Evolutionary conservation across 1,139 yeast genomes (phyloP).

Genomic region (Pichia kudriavzevii): DNA sequence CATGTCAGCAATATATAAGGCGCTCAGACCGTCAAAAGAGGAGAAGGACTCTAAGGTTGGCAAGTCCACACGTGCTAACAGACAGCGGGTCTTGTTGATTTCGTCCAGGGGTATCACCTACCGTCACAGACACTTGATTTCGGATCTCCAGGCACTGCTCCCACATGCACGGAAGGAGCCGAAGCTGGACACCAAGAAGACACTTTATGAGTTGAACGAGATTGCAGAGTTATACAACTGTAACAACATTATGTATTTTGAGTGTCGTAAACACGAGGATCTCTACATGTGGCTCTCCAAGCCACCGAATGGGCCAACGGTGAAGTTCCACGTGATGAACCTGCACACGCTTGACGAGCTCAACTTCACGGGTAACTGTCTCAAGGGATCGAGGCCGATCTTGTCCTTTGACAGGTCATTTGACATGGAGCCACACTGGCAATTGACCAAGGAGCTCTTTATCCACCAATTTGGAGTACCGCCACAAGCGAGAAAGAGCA

Average conservation of each 20-base stretch:
- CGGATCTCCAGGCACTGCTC: slow-evolving; percentile 68
- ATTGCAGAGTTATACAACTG: slow-evolving; percentile 96
- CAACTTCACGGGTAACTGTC: slow-evolving; percentile 92
- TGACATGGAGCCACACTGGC: slow-evolving; percentile 53
- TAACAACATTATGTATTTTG: slow-evolving; percentile 89
- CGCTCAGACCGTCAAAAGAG: slow-evolving; percentile 40
- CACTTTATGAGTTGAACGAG: slow-evolving; percentile 82
- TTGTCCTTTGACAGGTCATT: slow-evolving; percentile 81
- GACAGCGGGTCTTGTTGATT: slow-evolving; percentile 76
- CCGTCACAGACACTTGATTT: slow-evolving; percentile 91
- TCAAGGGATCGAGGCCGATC: slow-evolving; percentile 94
- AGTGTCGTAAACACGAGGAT: slow-evolving; percentile 94
- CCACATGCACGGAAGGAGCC: slow-evolving; percentile 98
- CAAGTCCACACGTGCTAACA: slow-evolving; percentile 46
- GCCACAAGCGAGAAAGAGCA: slow-evolving; percentile 86
- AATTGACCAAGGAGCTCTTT: slow-evolving; percentile 77
- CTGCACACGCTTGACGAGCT: slow-evolving; percentile 94
- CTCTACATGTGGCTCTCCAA: slow-evolving; percentile 90
- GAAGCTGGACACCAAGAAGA: slow-evolving; percentile 88
- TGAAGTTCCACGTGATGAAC: slow-evolving; percentile 89
- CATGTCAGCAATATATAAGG: slow-evolving; percentile 54
- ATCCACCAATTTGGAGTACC: slow-evolving; percentile 92
- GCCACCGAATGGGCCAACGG: slow-evolving; percentile 97
- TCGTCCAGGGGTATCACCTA: slow-evolving; percentile 92
- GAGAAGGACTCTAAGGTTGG: slow-evolving; percentile 27